Percentiles rank a stretch among this genome's conserved stretches.
Evolutionary conservation across 495 filamentous ascomycete species (phyloP).

Genomic region (Friedmanniomyces simplex): DNA sequence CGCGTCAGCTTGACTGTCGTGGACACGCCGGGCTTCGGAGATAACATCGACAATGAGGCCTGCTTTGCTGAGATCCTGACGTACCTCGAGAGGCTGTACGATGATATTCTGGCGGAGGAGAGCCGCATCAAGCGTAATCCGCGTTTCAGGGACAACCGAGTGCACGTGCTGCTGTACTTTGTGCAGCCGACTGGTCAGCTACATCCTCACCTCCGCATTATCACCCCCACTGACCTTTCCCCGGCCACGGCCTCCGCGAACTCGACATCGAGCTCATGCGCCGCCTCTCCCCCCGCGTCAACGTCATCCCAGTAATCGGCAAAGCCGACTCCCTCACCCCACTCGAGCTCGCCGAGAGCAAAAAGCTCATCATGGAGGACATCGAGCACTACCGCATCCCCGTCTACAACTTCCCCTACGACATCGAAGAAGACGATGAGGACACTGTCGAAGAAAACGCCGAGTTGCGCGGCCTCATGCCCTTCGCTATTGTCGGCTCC

Average conservation of each 20-base stretch:
- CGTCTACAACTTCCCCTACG: constrained; percentile 99
- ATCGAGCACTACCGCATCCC: constrained; percentile 99
- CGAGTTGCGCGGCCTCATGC: constrained; percentile 92
- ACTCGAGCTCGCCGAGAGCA: constrained; percentile 91
- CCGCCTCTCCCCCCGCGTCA: constrained; percentile 93
- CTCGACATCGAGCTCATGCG: constrained; percentile 99
- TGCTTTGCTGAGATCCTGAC: constrained; percentile 96
- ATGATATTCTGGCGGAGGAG: constrained; percentile 97
- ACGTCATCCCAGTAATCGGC: constrained; percentile 97
- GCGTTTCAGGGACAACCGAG: constrained; percentile 95
- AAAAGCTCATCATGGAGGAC: constrained; percentile 99
- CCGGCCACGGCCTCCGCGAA: constrained; percentile 67
- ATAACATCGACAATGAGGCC: constrained; percentile 98
- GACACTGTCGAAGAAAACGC: constrained; percentile 99
- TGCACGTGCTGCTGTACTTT: constrained; percentile 96
- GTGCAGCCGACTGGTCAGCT: constrained; percentile 87
- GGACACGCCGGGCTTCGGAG: constrained; percentile 95
- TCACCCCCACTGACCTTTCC: neutral
- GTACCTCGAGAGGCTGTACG: constrained; percentile 96
- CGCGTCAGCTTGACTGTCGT: constrained; percentile 96
- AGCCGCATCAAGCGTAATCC: constrained; percentile 99
- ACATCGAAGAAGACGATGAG: constrained; percentile 98
- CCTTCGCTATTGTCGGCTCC: constrained; percentile 94
- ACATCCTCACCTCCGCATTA: neutral
- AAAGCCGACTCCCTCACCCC: constrained; percentile 97